Base-by-base conservation (phyloP, 805 yeast species). In the Candida chilensis region DNA sequence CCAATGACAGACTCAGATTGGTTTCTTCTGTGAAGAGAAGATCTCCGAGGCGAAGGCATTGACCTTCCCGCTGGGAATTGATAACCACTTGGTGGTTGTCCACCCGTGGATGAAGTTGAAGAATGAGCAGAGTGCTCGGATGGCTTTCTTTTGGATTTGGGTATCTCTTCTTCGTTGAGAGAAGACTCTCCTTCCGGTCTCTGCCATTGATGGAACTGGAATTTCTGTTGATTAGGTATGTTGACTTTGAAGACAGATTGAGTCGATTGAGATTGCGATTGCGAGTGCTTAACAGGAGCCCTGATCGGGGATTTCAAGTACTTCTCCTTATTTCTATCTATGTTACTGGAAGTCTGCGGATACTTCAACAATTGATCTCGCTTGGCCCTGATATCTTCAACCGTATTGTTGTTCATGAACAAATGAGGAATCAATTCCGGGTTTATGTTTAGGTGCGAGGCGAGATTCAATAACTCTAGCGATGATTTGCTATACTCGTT, bases 401-500 rank as follows among this genome's bases (percentile, higher is more conserved):
- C 15, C 7, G 13, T 7, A 15, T 12, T 7, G 12, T 22, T n/a
- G 13, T 22, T 7, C 13, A 44, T 33, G 30, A 57, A 54, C 20
- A 57, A 39, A 16, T 37, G 40, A 1, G 61, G 59, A 5, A 57
- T 45, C 18, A 54, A 32, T 16, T 54, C 60, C 13, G 41, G 39
- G 18, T 35, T 40, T 13, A 57, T 38, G 26, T 54, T 43, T 50
- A 57, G 40, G 5, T 42, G 31, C 27, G 47, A 46, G 6, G 48
- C 57, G 27, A 48, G 38, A 20, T 45, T 50, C 20, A 67, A 37
- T 9, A 67, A 40, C 26, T 64, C 64, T 8, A 66, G 29, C 2
- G 64, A 48, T 4, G 54, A 40, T 5, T 40, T 33, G 17, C 59
- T 50, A 31, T 49, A 54, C 20, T 55, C 56, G 20, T 45, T 40